A percentile compares a stretch with the other conserved stretches of the same genome.
Evolutionary conservation across 441 rosid species (phyloP).

Genomic region (Populus hybrid): DNA sequence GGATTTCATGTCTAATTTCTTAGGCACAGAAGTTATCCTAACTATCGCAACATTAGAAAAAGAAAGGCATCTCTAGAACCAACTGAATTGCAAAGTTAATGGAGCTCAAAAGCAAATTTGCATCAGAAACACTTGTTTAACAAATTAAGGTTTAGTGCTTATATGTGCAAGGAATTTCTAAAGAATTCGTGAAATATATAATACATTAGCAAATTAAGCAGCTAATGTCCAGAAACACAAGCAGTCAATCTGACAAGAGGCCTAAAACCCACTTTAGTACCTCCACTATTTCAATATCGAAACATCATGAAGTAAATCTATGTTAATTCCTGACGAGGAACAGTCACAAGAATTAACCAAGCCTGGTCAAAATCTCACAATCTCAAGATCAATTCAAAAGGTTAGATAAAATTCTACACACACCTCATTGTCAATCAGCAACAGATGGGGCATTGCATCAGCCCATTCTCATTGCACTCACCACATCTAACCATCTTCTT

Average conservation of each 20-base stretch:
- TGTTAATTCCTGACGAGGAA: slow-evolving; percentile 9
- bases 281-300: slow-evolving; percentile 4
- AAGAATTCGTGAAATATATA: neutral
- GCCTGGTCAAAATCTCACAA: neutral
- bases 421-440: slow-evolving; percentile 29
- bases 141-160: neutral
- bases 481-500: slow-evolving; percentile 57
- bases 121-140: neutral
- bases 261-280: slow-evolving; percentile 37
- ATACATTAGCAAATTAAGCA: neutral
- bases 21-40: neutral
- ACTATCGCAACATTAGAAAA: neutral
- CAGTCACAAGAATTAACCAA: slow-evolving; percentile 3
- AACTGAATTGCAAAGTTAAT: neutral
- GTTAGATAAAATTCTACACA: neutral
- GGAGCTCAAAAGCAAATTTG: neutral
- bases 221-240: neutral
- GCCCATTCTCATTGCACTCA: slow-evolving; percentile 90
- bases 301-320: neutral
- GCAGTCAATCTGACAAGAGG: slow-evolving; percentile 7
- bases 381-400: neutral
- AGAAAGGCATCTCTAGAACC: neutral
- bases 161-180: neutral
- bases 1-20: neutral
- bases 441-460: slow-evolving; percentile 70